Evolutionary conservation across 805 yeast species (phyloP).

Genomic region (Blastobotrys mokoenaii): DNA sequence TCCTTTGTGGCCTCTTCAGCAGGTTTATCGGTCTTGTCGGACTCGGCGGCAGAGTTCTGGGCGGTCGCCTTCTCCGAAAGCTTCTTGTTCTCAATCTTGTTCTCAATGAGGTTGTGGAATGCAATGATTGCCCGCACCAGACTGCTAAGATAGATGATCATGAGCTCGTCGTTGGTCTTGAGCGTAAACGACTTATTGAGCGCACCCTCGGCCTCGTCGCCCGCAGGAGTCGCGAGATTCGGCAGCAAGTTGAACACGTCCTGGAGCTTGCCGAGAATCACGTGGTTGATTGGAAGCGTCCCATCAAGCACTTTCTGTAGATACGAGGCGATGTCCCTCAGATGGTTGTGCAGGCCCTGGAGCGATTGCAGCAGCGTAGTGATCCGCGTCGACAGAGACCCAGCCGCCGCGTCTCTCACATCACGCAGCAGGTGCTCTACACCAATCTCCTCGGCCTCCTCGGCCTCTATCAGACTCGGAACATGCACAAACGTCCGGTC

Average conservation of each 20-base stretch:
- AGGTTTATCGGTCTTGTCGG: neutral
- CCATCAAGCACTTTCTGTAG: conserved; percentile 64
- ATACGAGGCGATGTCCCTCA: conserved; percentile 69
- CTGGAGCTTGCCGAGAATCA: conserved; percentile 84
- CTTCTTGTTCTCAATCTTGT: conserved; percentile 75
- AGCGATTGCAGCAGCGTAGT: conserved; percentile 86
- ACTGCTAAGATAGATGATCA: conserved; percentile 85
- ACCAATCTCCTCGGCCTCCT: conserved; percentile 98
- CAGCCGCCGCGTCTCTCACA: conserved; percentile 94
- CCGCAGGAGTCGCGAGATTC: conserved; percentile 41
- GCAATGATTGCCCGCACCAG: conserved; percentile 91
- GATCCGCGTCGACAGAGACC: conserved; percentile 75
- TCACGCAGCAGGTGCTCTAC: conserved; percentile 94
- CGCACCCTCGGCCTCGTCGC: conserved; percentile 33
- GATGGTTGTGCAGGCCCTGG: conserved; percentile 72
- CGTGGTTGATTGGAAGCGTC: conserved; percentile 79
- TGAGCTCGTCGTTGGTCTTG: conserved; percentile 92
- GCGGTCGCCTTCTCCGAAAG: conserved; percentile 8
- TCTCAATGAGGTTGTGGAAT: conserved; percentile 93
- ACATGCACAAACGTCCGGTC: conserved; percentile 90
- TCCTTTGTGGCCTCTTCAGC: neutral
- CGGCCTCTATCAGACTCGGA: conserved; percentile 90
- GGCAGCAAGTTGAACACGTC: conserved; percentile 92
- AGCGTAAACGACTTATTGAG: conserved; percentile 76
- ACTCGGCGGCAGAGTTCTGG: neutral